Percentiles rank a stretch among this genome's conserved stretches.
Conservation (phyloP, 2,329 filamentous ascomycete species). For the Pestalotiopsis sp. region DNA sequence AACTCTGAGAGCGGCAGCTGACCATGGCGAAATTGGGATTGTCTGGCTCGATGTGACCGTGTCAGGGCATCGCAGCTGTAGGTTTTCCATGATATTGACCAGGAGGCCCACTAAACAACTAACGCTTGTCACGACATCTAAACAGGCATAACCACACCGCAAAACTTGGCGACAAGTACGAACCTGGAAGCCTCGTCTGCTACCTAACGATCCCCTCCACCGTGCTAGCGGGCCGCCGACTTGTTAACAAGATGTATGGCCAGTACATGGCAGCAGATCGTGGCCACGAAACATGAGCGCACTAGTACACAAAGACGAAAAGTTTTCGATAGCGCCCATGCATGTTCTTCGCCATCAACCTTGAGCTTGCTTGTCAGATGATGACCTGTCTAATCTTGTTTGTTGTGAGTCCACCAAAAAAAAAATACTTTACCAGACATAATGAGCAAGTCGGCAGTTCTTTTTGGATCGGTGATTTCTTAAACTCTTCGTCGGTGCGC, state of each 20-base stretch:
- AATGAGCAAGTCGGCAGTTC: not conserved
- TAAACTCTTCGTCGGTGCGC: not conserved
- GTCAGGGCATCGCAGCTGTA: constrained; percentile 1
- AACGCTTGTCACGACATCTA: not conserved
- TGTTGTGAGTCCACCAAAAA: not conserved
- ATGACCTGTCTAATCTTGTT: not conserved
- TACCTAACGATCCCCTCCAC: not conserved
- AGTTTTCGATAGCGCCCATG: not conserved
- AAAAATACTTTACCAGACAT: not conserved
- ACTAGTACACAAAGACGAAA: not conserved
- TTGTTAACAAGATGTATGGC: not conserved
- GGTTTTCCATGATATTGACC: not conserved
- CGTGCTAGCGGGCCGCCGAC: not conserved
- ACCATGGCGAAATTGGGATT: constrained; percentile 2
- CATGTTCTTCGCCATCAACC: constrained; percentile 3
- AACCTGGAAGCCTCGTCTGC: not conserved
- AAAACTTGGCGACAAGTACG: not conserved
- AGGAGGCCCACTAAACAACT: not conserved
- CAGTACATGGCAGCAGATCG: not conserved
- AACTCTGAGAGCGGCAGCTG: not conserved
- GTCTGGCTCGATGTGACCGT: not conserved
- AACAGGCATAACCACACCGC: not conserved
- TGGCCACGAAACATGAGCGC: not conserved
- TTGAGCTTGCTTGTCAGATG: constrained; percentile 3
- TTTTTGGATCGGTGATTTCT: not conserved